These are phyloP conservation scores for Biancaea sappan DNA, from an alignment of 306 rosid genomes.

Conservation along the genomic window DNA sequence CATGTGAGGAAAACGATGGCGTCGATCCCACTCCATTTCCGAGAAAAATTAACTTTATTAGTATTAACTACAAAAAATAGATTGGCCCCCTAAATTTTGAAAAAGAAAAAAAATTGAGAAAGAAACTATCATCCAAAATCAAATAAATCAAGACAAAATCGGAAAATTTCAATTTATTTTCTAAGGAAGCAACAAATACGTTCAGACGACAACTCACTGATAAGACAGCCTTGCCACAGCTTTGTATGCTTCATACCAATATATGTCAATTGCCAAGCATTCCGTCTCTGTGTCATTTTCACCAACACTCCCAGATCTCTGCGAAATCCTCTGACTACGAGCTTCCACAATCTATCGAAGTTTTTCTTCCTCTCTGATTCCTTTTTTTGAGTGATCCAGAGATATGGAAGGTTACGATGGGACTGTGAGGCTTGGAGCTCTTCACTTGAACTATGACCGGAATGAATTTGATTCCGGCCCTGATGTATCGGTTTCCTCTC, in stretches of 20 bases:
- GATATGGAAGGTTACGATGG: conserved; percentile 87
- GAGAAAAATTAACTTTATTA: neutral
- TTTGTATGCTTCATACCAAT: conserved; percentile 11
- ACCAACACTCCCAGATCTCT: conserved; percentile 45
- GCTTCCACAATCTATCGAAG: conserved; percentile 2
- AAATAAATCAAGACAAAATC: conserved; percentile 25
- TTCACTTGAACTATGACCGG: conserved; percentile 75
- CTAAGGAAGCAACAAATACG: neutral
- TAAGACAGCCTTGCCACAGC: conserved; percentile 57
- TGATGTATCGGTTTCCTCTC: conserved; percentile 90
- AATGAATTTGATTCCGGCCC: conserved; percentile 62
- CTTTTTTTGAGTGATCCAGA: conserved; percentile 23
- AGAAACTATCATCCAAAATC: neutral
- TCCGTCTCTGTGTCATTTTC: conserved; percentile 37
- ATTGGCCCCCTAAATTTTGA: neutral
- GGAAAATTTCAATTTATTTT: neutral
- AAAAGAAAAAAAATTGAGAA: no score
- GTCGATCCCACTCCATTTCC: conserved; percentile 31
- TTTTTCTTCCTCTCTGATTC: neutral
- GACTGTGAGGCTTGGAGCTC: conserved; percentile 78
- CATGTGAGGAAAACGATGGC: conserved; percentile 39
- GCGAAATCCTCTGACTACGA: neutral
- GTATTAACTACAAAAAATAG: neutral
- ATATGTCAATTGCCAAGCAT: conserved; percentile 14
- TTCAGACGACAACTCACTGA: conserved; percentile 40